Evolutionary conservation across 768 basidiomycete species (phyloP), one percentile per base, ranked within the genome.

Genomic region (Paxillus involutus): DNA sequence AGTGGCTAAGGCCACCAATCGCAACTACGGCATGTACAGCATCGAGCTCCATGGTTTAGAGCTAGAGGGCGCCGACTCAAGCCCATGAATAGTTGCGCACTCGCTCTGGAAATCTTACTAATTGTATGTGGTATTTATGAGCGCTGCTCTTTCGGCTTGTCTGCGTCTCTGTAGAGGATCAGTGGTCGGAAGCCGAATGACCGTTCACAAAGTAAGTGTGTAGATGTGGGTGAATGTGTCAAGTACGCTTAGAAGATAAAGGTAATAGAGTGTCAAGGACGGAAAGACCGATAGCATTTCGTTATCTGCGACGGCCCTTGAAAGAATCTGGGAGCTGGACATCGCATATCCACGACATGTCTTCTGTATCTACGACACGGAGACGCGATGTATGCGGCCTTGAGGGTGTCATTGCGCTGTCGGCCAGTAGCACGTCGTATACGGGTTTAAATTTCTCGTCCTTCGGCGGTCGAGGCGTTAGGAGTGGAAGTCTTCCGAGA

Each of bases 31-130:
- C 71, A 84, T 88, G 80, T 94, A 92, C 70, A 78, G 92, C 59
- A 95, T 95, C 63, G 94, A 96, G 64, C 71, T 97, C 62, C 94
- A 94, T 63, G 89, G 86, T 53, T 66, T 91, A 61, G 89, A 88
- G 69, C 73, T 91, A 65, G 77, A 76, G 61, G 65, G 65, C 41
- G 77, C 78, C 44, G 78, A 76, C 55, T 70, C 70, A 36, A 70
- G 51, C 48, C 40, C 59, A 49, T 67, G 47, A n/a, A 69, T 32
- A 51, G 10, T 24, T 46, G 30, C 32, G 32, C 14, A 39, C 26
- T 26, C 14, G n/a, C n/a, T 39, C 37, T 39, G 29, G 14, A 21
- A 44, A 59, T 58, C 60, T 58, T 53, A 54, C 26, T 60, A 51
- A 52, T 52, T 44, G 29, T 60, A 56, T 54, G 26, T 26, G 26